phyloP scores from a whole-genome alignment of 305 asterid species.

The Ajuga reptans region DNA sequence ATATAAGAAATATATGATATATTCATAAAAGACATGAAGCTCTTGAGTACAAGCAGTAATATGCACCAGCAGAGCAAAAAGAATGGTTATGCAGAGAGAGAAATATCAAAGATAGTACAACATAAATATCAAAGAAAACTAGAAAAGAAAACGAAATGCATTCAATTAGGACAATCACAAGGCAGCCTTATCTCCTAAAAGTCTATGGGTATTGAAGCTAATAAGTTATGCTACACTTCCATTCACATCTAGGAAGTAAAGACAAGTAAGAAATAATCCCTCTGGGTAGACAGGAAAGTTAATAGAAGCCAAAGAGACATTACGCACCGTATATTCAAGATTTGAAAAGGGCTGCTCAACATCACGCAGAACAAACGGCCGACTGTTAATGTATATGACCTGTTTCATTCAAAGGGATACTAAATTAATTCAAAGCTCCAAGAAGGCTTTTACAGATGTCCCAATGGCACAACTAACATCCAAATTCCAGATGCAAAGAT shows the following conservation, averaged over 20 bases:
- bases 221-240: constrained; percentile 12
- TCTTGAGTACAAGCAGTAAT: neutral
- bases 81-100: neutral
- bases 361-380: constrained; percentile 97
- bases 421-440: constrained; percentile 8
- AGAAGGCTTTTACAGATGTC: neutral
- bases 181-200: neutral
- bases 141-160: neutral
- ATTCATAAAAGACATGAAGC: constrained; percentile 11
- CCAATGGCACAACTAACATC: constrained; percentile 16
- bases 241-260: constrained; percentile 21
- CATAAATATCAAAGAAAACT: neutral
- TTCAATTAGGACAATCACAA: constrained; percentile 18
- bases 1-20: neutral
- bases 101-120: neutral
- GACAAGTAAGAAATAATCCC: constrained; percentile 4
- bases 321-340: constrained; percentile 94
- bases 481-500: constrained; percentile 12
- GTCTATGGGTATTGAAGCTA: neutral
- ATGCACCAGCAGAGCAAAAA: constrained; percentile 15
- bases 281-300: constrained; percentile 1
- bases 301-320: constrained; percentile 2
- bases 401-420: constrained; percentile 32
- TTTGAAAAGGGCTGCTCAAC: constrained; percentile 95
- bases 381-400: constrained; percentile 90